Base-by-base conservation (phyloP, 2,329 filamentous ascomycete genomes). In the Fusarium tricinctum region DNA sequence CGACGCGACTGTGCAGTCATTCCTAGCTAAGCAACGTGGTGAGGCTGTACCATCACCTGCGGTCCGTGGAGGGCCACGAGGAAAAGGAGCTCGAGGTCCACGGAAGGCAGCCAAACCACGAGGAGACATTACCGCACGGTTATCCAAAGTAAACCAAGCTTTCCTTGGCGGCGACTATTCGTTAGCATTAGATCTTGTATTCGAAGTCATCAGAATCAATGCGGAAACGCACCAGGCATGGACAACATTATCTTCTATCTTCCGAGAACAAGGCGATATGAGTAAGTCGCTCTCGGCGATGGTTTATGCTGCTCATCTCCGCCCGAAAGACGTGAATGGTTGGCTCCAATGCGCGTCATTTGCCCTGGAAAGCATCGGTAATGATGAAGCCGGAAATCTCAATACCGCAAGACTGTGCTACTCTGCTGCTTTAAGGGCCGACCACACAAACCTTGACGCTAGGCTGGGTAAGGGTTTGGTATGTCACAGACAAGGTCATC, bases 151-250 rank as follows among this genome's bases (percentile, higher is more conserved):
- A 5, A 92, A 89, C 60, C 84, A 89, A 62, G 87, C 89, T 6
- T 94, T 90, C 73, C 83, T 93, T 60, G 82, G 85, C 12, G 83
- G 85, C 26, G 83, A 90, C 20, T 89, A 90, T 66, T 83, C 87
- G 7, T 81, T 84, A 40, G 89, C 91, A 7, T 80, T 88, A 35
- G 83, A 85, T 17, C 80, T 86, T 22, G 85, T 88, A 10, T 83
- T 85, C 40, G 88, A 91, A 71, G 86, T 91, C 58, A 89, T 91
- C 71, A 84, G 88, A 50, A 89, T 91, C 74, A 91, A 91, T 66
- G 88, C 87, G 20, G 88, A 91, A 75, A 90, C 88, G 2, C 84
- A 89, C 64, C 84, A 88, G 68, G 89, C 89, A 23, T 91, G 89
- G 89, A 86, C 83, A 15, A 81, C 89, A 14, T 77, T 91, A 45